phyloP scores from a whole-genome alignment of 257 asterid species.

The Linderniella brevidens region DNA sequence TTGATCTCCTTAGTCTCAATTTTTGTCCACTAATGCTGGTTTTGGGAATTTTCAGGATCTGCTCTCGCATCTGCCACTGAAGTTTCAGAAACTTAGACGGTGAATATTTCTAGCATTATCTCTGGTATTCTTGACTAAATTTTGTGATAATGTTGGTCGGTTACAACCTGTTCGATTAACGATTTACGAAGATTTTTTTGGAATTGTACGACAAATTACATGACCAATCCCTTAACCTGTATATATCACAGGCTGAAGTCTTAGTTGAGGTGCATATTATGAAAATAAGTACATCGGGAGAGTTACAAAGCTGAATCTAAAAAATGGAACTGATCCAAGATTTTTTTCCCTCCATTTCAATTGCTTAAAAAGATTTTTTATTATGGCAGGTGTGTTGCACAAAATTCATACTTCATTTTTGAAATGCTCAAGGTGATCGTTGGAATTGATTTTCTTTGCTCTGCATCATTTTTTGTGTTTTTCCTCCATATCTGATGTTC shows the following conservation, averaged over 20 bases:
- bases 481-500: background rate
- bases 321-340: background rate
- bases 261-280: too few relatives aligned
- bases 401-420: constrained; percentile 80
- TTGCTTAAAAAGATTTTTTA: constrained; percentile 6
- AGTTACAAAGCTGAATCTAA: too few relatives aligned
- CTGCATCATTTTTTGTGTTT: background rate
- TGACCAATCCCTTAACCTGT: too few relatives aligned
- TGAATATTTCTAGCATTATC: constrained; percentile 17
- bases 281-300: too few relatives aligned
- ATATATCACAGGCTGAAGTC: too few relatives aligned
- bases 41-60: constrained; percentile 50
- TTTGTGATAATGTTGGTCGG: too few relatives aligned
- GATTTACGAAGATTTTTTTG: too few relatives aligned
- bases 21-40: constrained; percentile 12
- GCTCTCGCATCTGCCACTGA: constrained; percentile 56
- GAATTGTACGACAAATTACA: too few relatives aligned
- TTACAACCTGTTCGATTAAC: too few relatives aligned
- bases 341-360: background rate
- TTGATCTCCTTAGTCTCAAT: background rate
- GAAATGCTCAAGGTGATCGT: constrained; percentile 90
- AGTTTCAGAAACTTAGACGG: constrained; percentile 83
- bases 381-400: constrained; percentile 68
- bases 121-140: background rate
- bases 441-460: constrained; percentile 5